Conservation (phyloP, 495 filamentous ascomycete genomes). For the Annulohypoxylon nitens region DNA sequence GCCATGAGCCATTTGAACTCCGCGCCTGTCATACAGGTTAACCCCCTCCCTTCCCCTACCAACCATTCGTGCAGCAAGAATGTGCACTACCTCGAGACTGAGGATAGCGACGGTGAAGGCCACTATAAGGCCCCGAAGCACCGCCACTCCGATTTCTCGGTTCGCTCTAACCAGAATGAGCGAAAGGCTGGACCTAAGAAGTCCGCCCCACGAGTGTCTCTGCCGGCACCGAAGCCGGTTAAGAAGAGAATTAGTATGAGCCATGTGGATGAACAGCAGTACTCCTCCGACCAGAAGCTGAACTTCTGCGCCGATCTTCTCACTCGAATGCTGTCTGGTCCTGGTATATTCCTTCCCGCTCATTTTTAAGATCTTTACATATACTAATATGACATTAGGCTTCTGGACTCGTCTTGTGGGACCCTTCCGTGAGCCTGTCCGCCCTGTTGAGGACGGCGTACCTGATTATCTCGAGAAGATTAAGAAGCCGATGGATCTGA, state of each 20-base stretch:
- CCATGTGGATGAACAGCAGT: conserved; percentile 43
- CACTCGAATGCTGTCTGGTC: conserved; percentile 66
- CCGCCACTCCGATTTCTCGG: conserved; percentile 54
- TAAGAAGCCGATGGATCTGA: conserved; percentile 63
- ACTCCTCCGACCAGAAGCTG: conserved; percentile 61
- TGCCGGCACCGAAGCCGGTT: conserved; percentile 49
- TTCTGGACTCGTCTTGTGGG: conserved; percentile 71
- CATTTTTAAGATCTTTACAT: too few relatives aligned
- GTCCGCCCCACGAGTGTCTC: conserved; percentile 38
- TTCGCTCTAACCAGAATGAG: conserved; percentile 30
- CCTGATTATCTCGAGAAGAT: conserved; percentile 64
- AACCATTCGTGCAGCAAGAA: conserved; percentile 50
- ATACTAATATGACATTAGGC: conserved; percentile 49
- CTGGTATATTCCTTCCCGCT: conserved; percentile 54
- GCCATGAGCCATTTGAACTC: conserved; percentile 65
- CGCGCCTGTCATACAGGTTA: conserved; percentile 48
- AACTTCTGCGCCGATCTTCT: conserved; percentile 65
- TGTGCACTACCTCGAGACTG: conserved; percentile 54
- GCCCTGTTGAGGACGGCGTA: conserved; percentile 59
- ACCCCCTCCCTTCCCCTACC: conserved; percentile 35
- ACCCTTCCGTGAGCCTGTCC: conserved; percentile 63
- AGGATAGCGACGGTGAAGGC: conserved; percentile 50
- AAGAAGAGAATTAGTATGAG: conserved; percentile 51
- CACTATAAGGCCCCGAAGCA: conserved; percentile 53
- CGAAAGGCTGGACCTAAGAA: conserved; percentile 47